Evolutionary conservation across 192 early-diverging fungal species (phyloP).

Genomic region (Backusella macrospora): DNA sequence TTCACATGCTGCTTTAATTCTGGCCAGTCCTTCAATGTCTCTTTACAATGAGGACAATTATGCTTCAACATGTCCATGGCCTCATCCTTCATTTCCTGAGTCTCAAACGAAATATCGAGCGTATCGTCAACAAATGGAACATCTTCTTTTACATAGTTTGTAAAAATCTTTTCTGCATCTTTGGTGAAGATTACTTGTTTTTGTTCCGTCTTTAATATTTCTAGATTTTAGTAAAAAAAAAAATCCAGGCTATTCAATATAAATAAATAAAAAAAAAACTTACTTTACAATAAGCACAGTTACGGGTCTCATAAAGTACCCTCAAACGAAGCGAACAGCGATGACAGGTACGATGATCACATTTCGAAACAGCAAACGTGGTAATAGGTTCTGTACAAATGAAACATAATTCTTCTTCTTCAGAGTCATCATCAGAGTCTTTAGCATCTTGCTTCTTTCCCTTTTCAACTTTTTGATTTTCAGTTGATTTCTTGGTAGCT

Average conservation of each 20-base stretch:
- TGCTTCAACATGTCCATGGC: constrained; percentile 72
- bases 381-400: constrained; percentile 88
- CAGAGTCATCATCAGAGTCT: not conserved
- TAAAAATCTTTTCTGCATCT: constrained; percentile 57
- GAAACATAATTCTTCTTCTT: constrained; percentile 66
- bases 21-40: constrained; percentile 72
- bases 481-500: not conserved
- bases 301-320: constrained; percentile 82
- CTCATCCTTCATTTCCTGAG: constrained; percentile 72
- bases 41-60: constrained; percentile 90
- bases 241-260: too few species aligned
- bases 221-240: not conserved
- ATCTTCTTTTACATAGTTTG: constrained; percentile 48
- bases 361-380: constrained; percentile 83
- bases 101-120: constrained; percentile 79
- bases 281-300: constrained; percentile 93
- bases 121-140: constrained; percentile 67
- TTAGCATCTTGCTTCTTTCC: not conserved
- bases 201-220: constrained; percentile 67
- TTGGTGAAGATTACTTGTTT: constrained; percentile 75
- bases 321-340: constrained; percentile 87
- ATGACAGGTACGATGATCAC: constrained; percentile 93
- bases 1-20: constrained; percentile 87
- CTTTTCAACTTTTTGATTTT: not conserved
- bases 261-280: not conserved